Conservation (phyloP, 495 filamentous ascomycete genomes). For the Hyaloscypha finlandica region DNA sequence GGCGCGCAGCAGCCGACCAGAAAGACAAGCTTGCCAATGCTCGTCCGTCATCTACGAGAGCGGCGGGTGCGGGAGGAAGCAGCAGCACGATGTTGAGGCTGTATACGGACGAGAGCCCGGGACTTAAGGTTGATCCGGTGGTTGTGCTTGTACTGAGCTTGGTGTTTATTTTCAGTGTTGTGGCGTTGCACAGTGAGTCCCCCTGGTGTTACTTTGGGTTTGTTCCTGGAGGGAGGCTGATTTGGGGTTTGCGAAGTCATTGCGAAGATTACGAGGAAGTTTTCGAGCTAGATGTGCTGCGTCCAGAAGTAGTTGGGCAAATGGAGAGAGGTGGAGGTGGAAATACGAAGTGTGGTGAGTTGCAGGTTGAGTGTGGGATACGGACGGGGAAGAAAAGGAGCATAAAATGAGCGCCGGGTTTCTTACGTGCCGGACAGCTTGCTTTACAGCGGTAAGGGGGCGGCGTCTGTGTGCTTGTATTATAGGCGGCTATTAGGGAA, state of each 20-base stretch:
- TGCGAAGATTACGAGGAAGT: conserved; percentile 91
- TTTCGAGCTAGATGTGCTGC: conserved; percentile 60
- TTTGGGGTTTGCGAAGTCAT: conserved; percentile 63
- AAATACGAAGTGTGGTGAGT: background rate
- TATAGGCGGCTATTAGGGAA: conserved; percentile 4
- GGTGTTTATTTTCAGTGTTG: conserved; percentile 98
- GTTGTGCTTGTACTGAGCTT: conserved; percentile 92
- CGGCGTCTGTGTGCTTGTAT: conserved; percentile 6
- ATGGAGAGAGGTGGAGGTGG: background rate
- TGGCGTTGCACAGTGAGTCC: conserved; percentile 89
- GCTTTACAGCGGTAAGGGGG: background rate
- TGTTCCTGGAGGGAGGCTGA: background rate
- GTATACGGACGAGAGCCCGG: conserved; percentile 98
- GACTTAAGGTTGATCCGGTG: conserved; percentile 94
- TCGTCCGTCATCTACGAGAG: conserved; percentile 84
- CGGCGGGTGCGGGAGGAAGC: conserved; percentile 92
- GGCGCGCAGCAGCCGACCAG: conserved; percentile 91
- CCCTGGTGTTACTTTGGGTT: background rate
- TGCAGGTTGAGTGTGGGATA: background rate
- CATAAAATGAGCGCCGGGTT: background rate
- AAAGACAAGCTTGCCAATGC: conserved; percentile 93
- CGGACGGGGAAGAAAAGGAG: background rate
- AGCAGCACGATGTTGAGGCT: conserved; percentile 98
- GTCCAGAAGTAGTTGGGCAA: background rate
- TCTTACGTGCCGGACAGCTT: background rate